Conservation (phyloP, 106 monocot species). For the Acorus calamus region DNA sequence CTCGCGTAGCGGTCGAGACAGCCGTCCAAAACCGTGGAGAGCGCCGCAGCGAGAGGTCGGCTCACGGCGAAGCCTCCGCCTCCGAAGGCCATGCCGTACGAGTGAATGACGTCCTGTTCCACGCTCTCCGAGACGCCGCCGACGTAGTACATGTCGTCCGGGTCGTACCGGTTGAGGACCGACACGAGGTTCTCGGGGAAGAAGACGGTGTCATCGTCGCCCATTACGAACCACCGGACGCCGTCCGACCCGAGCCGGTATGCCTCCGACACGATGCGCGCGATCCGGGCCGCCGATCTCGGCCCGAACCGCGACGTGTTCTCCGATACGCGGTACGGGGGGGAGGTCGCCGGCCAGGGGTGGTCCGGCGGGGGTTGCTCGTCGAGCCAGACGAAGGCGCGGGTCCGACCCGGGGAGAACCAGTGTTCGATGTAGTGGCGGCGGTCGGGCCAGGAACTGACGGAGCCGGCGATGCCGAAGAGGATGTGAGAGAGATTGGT, state of each 20-base stretch:
- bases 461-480: constrained; percentile 66
- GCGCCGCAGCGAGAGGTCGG: constrained; percentile 41
- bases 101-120: constrained; percentile 67
- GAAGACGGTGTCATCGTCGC: constrained; percentile 94
- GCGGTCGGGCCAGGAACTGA: constrained; percentile 42
- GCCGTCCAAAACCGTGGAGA: constrained; percentile 32
- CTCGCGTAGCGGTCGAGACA: constrained; percentile 49
- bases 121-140: constrained; percentile 75
- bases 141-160: constrained; percentile 63
- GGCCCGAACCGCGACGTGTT: constrained; percentile 32
- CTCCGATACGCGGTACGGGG: constrained; percentile 48
- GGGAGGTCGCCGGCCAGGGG: constrained; percentile 22
- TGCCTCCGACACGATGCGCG: constrained; percentile 46
- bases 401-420: constrained; percentile 42
- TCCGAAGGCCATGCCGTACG: constrained; percentile 82
- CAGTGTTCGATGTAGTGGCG: constrained; percentile 57
- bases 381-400: constrained; percentile 68
- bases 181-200: constrained; percentile 62
- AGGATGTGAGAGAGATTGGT: constrained; percentile 60
- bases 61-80: constrained; percentile 86
- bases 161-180: constrained; percentile 67
- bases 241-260: constrained; percentile 10
- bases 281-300: constrained; percentile 52
- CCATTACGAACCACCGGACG: constrained; percentile 83
- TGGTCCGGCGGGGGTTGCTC: constrained; percentile 13